Base-by-base conservation (phyloP, 2,329 filamentous ascomycete genomes). In the Cercospora sp. region DNA sequence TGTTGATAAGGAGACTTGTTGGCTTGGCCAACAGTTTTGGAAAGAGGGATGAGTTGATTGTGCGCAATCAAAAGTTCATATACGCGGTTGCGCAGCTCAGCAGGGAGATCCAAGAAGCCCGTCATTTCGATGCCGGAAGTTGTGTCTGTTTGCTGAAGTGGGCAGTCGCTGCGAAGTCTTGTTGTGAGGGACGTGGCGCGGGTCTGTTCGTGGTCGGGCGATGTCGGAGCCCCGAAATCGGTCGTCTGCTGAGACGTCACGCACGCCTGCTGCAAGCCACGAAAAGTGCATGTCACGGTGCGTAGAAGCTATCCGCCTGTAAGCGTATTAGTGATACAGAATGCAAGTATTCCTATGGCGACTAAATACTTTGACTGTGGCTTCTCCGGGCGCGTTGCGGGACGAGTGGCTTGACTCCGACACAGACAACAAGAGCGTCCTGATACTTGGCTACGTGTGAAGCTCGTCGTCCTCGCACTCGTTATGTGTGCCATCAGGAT, bases 151-250 rank as follows among this genome's bases (percentile, higher is more conserved):
- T 8, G 53, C 9, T 32, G 53, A 49, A 32, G 30, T 64, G 34
- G 62, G 49, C 30, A 53, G n/a, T 26, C 16, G 40, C 26, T 49
- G 40, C 55, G 55, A 59, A 28, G 49, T 28, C 24, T 13, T 59
- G 55, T 59, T 59, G 55, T 37, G 24, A 57, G 24, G 28, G 53
- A 57, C 24, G 53, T 57, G 59, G 21, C 18, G n/a, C 21, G 40
- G 40, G 18, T 6, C 40, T 49, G 26, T 43, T 64, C 43, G 7
- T 43, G 32, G 34, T 49, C 51, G 62, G 62, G 62, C 30, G 51
- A 55, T 65, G 32, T 58, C 62, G 62, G 62, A 58, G 32, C 32
- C 18, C 61, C 62, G 62, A 65, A 45, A 21, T 65, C 62, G 59
- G 59, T 45, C n/a, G 59, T 30, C 60, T 28, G 37, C 43, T 28